Base-by-base conservation (phyloP, 768 basidiomycete species). In the Tylopilus felleus region DNA sequence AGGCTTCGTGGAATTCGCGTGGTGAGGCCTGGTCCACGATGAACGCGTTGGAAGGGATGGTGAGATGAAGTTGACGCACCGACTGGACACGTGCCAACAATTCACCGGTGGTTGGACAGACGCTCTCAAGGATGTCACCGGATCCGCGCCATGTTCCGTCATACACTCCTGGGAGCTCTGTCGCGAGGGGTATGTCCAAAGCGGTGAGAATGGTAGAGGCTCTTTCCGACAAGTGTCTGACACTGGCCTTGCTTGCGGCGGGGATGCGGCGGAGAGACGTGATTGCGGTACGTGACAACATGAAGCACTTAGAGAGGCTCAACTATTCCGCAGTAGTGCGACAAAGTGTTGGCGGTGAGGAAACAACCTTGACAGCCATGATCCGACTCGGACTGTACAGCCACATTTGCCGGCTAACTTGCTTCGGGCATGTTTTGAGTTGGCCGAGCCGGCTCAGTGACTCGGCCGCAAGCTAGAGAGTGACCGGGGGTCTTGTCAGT, bases 61-160 rank as follows among this genome's bases (percentile, higher is more conserved):
- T 51, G 21, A n/a, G 36, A 41, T 36, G 19, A 23, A 16, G 43
- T 49, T 17, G 42, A 73, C 82, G 61, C 61, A 85, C 93, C 31
- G 85, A 83, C 51, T 75, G 80, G 43, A 96, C 83, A 51, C 79
- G 78, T 35, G 87, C 94, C 35, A 98, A 74, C 16, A 85, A 74
- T 65, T 96, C 93, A 3, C 93, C 93, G 16, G 93, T 96, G 9
- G 91, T 83, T 14, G 93, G 93, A 68, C 93, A 96, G 17, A 81
- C 65, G 48, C 88, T 90, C 60, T 80, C 73, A 17, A 89, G 64
- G 5, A 89, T 52, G 49, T 87, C 85, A 3, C 92, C 92, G 19
- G 80, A 62, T 21, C 91, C 92, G 52, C 77, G 74, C 92, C 92
- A 94, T 60, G 78, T 72, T 33, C 91, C 91, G 64, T 93, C 86